These are phyloP conservation scores for Cyberlindnera maclurae DNA, from an alignment of 805 yeast genomes.

Conservation along the genomic window DNA sequence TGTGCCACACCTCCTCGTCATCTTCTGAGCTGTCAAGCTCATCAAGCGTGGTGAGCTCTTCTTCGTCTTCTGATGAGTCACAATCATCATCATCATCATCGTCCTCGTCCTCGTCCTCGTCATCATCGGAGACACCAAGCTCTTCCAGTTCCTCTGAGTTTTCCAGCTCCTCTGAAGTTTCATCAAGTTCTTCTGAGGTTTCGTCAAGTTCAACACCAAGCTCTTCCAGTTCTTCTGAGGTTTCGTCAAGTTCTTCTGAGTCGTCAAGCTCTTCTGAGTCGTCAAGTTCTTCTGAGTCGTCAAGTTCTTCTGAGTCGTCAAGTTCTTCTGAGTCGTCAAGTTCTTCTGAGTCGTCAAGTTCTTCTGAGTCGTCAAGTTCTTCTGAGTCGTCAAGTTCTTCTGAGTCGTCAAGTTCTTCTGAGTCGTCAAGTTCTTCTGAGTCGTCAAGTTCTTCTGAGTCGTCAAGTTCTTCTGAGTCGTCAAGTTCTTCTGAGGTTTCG, in stretches of 20 bases:
- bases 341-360: no score
- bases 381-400: background rate
- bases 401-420: constrained; percentile 1
- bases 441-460: no score
- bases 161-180: background rate
- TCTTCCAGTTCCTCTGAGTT: background rate
- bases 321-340: no score
- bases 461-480: no score
- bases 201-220: background rate
- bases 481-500: no score
- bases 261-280: background rate
- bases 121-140: background rate
- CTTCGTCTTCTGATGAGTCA: background rate
- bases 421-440: no score
- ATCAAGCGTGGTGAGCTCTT: background rate
- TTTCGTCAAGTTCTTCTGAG: background rate
- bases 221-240: background rate
- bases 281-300: background rate
- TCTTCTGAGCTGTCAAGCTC: background rate
- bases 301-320: background rate
- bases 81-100: background rate
- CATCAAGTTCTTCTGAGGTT: constrained; percentile 1
- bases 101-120: background rate
- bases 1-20: background rate
- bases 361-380: no score